Evolutionary conservation across 495 filamentous ascomycete species (phyloP), one percentile per base, ranked within the genome.

Genomic region (Lasiosphaeris hirsuta): DNA sequence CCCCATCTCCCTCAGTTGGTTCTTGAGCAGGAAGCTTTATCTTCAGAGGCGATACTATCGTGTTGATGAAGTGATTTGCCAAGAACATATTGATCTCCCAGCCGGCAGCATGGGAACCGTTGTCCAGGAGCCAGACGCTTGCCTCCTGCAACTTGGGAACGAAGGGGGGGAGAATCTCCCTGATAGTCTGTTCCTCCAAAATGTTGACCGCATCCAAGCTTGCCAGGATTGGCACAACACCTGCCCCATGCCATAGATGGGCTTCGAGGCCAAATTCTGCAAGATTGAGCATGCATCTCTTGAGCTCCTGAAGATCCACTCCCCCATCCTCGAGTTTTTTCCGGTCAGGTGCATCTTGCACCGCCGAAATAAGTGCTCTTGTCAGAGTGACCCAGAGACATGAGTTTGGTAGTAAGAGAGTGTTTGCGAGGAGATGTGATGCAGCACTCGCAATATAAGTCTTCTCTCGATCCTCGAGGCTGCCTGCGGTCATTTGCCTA

Each of bases 61-160:
- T 41, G 13, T 66, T 56, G 1, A 50, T 46, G 43, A 68, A 65
- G 44, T 72, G 63, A 40, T 59, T 64, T 1, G 70, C 57, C 18
- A 78, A 55, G 53, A 76, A 78, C 37, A 56, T 68, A 30, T 68
- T 69, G 2, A 75, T 38, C 52, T 75, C 69, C 75, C 75, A 76
- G 13, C 71, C 72, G 14, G 40, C 30, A 35, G 59, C 43, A 17
- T 66, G 49, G 17, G 59, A n/a, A 1, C 63, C 60, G 30, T 61
- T 63, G 7, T 63, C 61, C 7, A 72, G 48, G n/a, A 65, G 61
- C n/a, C 51, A 56, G 11, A 65, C 41, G 58, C 71, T 64, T n/a
- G 56, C 50, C 44, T 72, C 62, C 19, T 77, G 34, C 34, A 69
- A 60, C 3, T 51, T 33, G 6, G 60, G 45, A 9, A 63, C 54